Base-by-base conservation (phyloP, 2,329 filamentous ascomycete genomes). In the Amylocarpus encephaloides region DNA sequence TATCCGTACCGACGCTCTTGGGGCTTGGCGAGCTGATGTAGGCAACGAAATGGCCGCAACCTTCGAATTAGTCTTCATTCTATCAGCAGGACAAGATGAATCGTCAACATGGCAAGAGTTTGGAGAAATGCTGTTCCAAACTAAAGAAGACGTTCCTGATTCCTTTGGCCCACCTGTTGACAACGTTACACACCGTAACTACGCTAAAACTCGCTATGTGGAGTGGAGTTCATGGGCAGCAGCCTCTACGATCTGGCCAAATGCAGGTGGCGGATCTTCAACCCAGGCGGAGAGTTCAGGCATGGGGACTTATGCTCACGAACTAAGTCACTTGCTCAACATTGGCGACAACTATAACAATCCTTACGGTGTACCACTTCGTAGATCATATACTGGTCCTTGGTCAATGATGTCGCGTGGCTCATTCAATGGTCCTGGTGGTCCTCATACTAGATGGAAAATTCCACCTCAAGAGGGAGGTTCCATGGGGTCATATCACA, bases 261-360 rank as follows among this genome's bases (percentile, higher is more conserved):
- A 51, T 36, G 50, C 50, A 1, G 45, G 44, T 1, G 42, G 40
- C n/a, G 50, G 50, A 7, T 49, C 45, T 1, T 39, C 36, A 11
- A 46, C 39, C 1, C 50, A 53, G 16, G 48, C 44, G 3, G 53
- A 55, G 38, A 48, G 44, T 22, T 46, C 44, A 18, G 53, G 53
- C 11, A 46, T 53, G 53, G 53, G 32, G 7, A 53, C 50, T 18
- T 55, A 49, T 30, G 50, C 50, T 2, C 53, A 55, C 35, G 53
- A 55, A 33, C 26, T 53, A n/a, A 48, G 41, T 38, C 53, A 55
- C 33, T 29, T 55, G n/a, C 34, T 55, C 15, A 34, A 44, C 16
- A 55, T 55, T 32, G 53, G 50, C 26, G 53, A 55, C 39, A 55
- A 55, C 34, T 55, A 53, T 39, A 53, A 55, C 12, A 53, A 53